Evolutionary conservation across 2,329 filamentous ascomycete species (phyloP).

Genomic region (Cryphonectria nitschkei): DNA sequence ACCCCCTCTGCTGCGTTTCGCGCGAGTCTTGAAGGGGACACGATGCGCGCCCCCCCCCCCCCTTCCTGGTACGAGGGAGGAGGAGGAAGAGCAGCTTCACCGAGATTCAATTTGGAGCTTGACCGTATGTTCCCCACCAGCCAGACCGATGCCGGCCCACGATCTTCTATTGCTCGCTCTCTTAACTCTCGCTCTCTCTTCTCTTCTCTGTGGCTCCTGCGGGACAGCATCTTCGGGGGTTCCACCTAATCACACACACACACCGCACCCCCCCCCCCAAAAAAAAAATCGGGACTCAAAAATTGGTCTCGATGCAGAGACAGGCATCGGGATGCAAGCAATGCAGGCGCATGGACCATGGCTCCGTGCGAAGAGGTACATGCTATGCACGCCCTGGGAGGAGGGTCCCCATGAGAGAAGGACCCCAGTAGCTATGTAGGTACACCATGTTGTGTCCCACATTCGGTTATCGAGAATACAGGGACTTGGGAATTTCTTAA

Average conservation of each 20-base stretch:
- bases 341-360: slow-evolving; percentile 11
- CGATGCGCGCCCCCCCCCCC: not conserved
- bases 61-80: not conserved
- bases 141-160: not conserved
- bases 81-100: not conserved
- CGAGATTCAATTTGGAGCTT: not conserved
- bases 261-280: no score
- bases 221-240: no score
- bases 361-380: not conserved
- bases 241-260: no score
- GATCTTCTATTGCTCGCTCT: not conserved
- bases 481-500: slow-evolving; percentile 11
- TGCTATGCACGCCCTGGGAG: not conserved
- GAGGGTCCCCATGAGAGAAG: not conserved
- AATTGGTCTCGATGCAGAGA: slow-evolving; percentile 10
- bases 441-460: not conserved
- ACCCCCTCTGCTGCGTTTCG: slow-evolving; percentile 11
- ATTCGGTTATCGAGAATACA: slow-evolving; percentile 6
- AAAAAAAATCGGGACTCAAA: not conserved
- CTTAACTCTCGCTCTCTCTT: no score
- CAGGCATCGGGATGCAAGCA: slow-evolving; percentile 13
- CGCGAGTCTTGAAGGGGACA: not conserved
- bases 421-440: not conserved
- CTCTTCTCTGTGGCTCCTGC: no score
- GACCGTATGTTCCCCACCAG: not conserved